phyloP scores from a whole-genome alignment of 768 basidiomycete genomes.

The Royoungia palumana region DNA sequence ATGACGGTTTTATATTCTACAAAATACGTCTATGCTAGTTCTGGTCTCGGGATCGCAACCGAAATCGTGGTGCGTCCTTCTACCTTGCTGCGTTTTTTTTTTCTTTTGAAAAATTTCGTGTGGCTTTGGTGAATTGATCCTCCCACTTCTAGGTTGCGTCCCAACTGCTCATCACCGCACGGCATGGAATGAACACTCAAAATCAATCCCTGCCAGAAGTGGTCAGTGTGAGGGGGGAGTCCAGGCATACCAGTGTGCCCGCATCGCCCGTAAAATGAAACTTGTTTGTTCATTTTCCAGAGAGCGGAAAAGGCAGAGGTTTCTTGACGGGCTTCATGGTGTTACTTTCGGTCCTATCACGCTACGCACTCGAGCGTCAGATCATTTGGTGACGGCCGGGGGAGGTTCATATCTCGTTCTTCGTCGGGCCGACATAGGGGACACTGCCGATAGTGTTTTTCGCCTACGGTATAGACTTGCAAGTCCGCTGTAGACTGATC shows the following conservation, averaged over 20 bases:
- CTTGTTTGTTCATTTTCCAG: not conserved
- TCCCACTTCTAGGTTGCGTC: constrained; percentile 4
- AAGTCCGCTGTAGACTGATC: too few relatives aligned
- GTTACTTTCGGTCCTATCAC: too few relatives aligned
- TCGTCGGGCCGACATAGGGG: too few relatives aligned
- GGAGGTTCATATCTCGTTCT: too few relatives aligned
- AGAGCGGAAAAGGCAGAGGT: too few relatives aligned
- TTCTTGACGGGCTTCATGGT: not conserved
- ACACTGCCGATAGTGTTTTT: too few relatives aligned
- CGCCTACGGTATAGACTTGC: too few relatives aligned
- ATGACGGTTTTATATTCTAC: constrained; percentile 11
- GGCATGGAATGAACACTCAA: constrained; percentile 7
- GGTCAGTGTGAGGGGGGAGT: not conserved
- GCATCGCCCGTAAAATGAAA: not conserved
- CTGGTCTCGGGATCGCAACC: constrained; percentile 10
- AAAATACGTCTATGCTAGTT: not conserved
- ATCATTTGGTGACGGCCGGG: too few relatives aligned
- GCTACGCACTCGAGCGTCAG: too few relatives aligned
- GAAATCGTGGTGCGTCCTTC: constrained; percentile 15
- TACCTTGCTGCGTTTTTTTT: too few relatives aligned
- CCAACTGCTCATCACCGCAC: constrained; percentile 17
- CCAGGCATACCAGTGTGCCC: not conserved
- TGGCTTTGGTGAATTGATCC: not conserved
- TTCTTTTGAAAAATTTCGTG: too few relatives aligned
- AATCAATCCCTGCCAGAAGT: not conserved